Conservation (phyloP, 345 rosid species). For the Theobroma cacao region DNA sequence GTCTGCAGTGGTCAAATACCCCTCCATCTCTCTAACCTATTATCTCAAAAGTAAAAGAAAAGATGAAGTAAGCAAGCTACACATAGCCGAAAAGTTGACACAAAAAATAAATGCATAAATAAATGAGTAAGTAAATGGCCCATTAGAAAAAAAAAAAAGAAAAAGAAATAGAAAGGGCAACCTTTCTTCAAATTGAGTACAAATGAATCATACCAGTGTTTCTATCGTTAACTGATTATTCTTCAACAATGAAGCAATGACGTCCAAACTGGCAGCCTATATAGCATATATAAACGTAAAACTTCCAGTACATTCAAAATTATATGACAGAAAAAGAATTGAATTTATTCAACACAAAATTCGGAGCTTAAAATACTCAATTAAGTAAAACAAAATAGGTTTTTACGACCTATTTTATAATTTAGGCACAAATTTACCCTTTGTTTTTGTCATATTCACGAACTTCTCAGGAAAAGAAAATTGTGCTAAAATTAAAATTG, state of each 20-base stretch:
- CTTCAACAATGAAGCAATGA: slow-evolving; percentile 62
- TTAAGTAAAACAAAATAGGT: not conserved
- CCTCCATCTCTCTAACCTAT: slow-evolving; percentile 80
- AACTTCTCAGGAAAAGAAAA: not conserved
- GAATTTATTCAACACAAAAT: not conserved
- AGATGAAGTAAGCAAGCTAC: not conserved
- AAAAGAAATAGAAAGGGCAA: too few relatives aligned
- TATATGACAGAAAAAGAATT: not conserved
- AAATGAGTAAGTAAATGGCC: not conserved
- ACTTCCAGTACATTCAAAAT: not conserved
- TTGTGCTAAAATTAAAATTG: not conserved
- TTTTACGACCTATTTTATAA: not conserved
- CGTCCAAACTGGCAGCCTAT: slow-evolving; percentile 67
- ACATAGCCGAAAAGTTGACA: not conserved
- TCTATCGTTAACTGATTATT: slow-evolving; percentile 44
- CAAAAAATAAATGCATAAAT: not conserved
- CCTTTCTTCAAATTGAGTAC: not conserved
- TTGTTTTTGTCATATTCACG: not conserved
- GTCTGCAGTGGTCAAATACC: slow-evolving; percentile 82
- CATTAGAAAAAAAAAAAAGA: not conserved
- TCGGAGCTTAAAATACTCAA: not conserved
- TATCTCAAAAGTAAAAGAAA: not conserved
- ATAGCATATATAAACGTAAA: slow-evolving; percentile 1
- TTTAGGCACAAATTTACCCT: not conserved
- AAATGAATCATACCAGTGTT: slow-evolving; percentile 45